Conservation (phyloP, 2,329 filamentous ascomycete genomes). For the Tolypocladium capitatum region DNA sequence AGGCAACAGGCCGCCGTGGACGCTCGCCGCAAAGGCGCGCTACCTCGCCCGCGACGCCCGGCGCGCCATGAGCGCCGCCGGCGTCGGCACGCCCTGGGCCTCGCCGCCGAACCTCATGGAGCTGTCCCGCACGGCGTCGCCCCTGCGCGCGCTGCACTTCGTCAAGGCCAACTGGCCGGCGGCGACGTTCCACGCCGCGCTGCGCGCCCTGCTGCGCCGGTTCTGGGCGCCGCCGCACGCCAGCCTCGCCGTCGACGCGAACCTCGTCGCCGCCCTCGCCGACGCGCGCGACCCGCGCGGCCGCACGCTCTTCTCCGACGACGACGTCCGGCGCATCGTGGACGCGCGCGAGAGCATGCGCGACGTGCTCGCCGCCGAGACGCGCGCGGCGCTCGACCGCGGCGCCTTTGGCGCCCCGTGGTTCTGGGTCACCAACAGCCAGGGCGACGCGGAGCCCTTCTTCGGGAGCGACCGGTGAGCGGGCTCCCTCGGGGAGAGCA, state of each 20-base stretch:
- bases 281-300: slow-evolving; percentile 7
- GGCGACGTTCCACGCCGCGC: slow-evolving; percentile 36
- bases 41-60: slow-evolving; percentile 34
- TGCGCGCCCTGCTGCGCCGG: slow-evolving; percentile 40
- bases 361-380: slow-evolving; percentile 37
- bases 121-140: slow-evolving; percentile 31
- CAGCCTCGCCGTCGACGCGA: slow-evolving; percentile 45
- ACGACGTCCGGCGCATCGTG: slow-evolving; percentile 43
- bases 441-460: slow-evolving; percentile 51
- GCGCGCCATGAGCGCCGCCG: slow-evolving; percentile 25
- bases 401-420: slow-evolving; percentile 71
- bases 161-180: slow-evolving; percentile 45
- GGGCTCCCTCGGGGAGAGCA: no score
- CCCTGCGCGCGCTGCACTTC: slow-evolving; percentile 53
- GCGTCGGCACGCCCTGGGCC: slow-evolving; percentile 20
- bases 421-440: slow-evolving; percentile 50
- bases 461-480: slow-evolving; percentile 59
- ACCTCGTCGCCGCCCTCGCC: slow-evolving; percentile 28
- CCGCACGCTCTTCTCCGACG: slow-evolving; percentile 29
- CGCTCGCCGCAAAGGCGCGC: slow-evolving; percentile 50
- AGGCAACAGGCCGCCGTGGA: slow-evolving; percentile 68
- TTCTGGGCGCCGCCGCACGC: slow-evolving; percentile 49
- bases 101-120: slow-evolving; percentile 30
- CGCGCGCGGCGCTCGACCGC: slow-evolving; percentile 44
- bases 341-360: slow-evolving; percentile 33